Conservation (phyloP, 129 eudicot species). For the Lactuca sativa region DNA sequence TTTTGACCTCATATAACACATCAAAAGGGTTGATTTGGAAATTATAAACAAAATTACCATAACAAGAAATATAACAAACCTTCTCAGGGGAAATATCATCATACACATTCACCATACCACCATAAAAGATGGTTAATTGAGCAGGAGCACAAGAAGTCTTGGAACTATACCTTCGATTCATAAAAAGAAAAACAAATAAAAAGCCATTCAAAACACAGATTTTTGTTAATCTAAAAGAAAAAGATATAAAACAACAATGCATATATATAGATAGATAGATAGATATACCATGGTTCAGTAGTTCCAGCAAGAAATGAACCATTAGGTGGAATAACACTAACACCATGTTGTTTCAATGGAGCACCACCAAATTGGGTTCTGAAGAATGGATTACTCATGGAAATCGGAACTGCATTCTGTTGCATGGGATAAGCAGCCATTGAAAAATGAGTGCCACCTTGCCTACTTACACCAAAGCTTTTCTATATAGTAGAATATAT, state of each 20-base stretch:
- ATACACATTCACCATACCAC: constrained; percentile 58
- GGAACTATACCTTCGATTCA: constrained; percentile 35
- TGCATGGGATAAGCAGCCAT: constrained; percentile 44
- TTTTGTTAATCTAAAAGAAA: not conserved
- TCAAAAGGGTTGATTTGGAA: too few relatives aligned
- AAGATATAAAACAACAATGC: not conserved
- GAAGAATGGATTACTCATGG: constrained; percentile 45
- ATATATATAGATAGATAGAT: not conserved
- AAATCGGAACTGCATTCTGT: constrained; percentile 46
- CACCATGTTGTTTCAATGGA: constrained; percentile 50
- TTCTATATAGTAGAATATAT: constrained; percentile 28
- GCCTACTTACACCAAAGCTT: constrained; percentile 43
- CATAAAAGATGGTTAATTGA: constrained; percentile 72
- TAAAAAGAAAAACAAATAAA: constrained; percentile 3
- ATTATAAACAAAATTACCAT: too few relatives aligned
- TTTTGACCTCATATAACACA: too few relatives aligned
- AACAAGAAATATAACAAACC: constrained; percentile 33
- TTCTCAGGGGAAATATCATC: constrained; percentile 63
- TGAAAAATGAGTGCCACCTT: constrained; percentile 43
- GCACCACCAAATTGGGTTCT: constrained; percentile 52
- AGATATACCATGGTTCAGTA: constrained; percentile 59
- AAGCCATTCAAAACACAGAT: not conserved
- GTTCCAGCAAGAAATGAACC: constrained; percentile 55
- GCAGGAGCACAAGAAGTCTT: constrained; percentile 51
- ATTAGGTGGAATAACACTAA: constrained; percentile 40